Conservation (phyloP, 1,284 basidiomycete species). For the Tilletia walkeri region DNA sequence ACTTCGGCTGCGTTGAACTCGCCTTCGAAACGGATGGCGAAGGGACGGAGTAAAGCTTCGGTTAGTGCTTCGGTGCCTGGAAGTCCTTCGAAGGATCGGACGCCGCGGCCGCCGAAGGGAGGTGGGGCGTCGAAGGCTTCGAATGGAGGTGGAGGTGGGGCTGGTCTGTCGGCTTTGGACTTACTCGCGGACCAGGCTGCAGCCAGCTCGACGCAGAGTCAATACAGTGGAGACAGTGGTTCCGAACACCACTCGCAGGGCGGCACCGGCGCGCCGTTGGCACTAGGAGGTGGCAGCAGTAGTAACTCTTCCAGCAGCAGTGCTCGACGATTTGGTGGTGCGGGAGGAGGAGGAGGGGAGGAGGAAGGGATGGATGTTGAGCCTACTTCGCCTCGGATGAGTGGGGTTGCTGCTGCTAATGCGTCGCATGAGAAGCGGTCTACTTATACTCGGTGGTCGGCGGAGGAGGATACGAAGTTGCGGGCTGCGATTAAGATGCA, state of each 20-base stretch:
- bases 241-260: neutral
- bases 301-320: no score
- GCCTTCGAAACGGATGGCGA: slow-evolving; percentile 6
- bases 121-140: neutral
- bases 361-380: slow-evolving; percentile 20
- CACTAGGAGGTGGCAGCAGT: no score
- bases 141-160: neutral
- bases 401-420: no score
- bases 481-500: slow-evolving; percentile 50
- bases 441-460: slow-evolving; percentile 53
- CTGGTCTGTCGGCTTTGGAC: slow-evolving; percentile 46
- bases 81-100: slow-evolving; percentile 7
- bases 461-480: slow-evolving; percentile 53
- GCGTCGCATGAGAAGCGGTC: slow-evolving; percentile 43
- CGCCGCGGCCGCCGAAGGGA: neutral
- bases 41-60: neutral
- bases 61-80: neutral
- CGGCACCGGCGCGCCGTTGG: no score
- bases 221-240: slow-evolving; percentile 25
- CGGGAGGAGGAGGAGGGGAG: slow-evolving; percentile 13
- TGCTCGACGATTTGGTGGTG: no score
- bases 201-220: slow-evolving; percentile 45
- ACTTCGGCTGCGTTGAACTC: slow-evolving; percentile 31
- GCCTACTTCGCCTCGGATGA: neutral
- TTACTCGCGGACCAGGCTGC: slow-evolving; percentile 55